Evolutionary conservation across 768 basidiomycete species (phyloP), one percentile per base, ranked within the genome.

Genomic region (Boletus reticulatus): DNA sequence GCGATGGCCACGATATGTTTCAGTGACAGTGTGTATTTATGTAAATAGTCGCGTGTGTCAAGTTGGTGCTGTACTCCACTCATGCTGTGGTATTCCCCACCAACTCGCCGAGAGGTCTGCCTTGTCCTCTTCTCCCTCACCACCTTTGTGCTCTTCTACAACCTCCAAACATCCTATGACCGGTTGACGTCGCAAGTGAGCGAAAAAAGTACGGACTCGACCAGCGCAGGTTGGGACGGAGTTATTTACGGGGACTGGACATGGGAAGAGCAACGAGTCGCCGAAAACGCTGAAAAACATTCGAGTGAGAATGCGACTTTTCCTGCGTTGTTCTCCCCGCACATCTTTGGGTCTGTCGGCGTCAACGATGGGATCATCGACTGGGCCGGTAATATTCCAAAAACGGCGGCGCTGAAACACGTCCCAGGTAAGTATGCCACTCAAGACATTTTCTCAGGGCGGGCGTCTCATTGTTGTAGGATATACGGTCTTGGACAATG

Each of bases 401-500:
- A 67, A 44, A 83, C 87, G 4, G 75, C 62, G n/a, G 62, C 89
- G 44, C 63, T 85, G 20, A 79, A 79, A 43, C 89, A 92, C 71
- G 76, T 79, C 31, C 80, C 88, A 60, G 89, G 22, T 22, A 22
- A 22, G 22, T 22, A 22, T 3, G 22, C 22, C 22, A 22, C 22
- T 22, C 60, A 5, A n/a, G n/a, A 2, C 10, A 34, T 29, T 47
- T 11, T 9, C 55, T 14, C 39, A 32, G 16, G 22, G 22, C 22
- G 16, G 6, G 9, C 7, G 45, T 16, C 12, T 20, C 32, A 24
- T 44, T 34, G 32, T 29, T 41, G 36, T 61, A 94, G 94, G 94
- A 4, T 91, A 85, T 73, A 92, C 89, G 1, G 81, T 94, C 43
- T 75, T 95, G 53, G 90, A 94, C 63, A 88, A 91, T 57, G 78